Evolutionary conservation across 2,329 filamentous ascomycete species (phyloP).

Genomic region (Biscogniauxia mediterranea): DNA sequence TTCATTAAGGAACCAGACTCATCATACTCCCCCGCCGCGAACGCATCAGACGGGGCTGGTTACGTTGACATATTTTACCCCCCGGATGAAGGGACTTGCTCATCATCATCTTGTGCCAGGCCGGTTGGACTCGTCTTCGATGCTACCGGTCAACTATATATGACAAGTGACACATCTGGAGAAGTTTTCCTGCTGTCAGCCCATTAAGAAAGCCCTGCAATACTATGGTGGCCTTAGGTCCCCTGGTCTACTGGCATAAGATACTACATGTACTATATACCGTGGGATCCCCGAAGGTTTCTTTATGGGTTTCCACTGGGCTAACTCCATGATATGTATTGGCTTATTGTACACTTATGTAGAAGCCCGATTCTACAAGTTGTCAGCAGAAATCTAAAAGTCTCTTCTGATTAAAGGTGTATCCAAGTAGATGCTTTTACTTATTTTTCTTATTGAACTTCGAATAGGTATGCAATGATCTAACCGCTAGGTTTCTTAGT

Average conservation of each 20-base stretch:
- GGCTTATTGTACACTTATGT: no score
- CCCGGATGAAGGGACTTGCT: constrained; percentile 42
- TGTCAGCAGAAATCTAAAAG: no score
- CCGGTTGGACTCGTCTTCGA: constrained; percentile 47
- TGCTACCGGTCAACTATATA: constrained; percentile 47
- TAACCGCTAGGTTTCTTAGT: background rate
- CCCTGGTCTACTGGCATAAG: no score
- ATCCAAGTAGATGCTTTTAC: background rate
- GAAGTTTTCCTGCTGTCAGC: constrained; percentile 37
- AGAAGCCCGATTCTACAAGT: no score
- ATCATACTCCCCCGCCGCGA: constrained; percentile 28
- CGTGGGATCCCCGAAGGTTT: no score
- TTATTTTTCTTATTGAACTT: background rate
- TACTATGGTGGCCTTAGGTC: background rate
- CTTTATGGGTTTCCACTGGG: no score
- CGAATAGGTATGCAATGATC: background rate
- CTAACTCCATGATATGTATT: no score
- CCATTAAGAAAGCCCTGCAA: background rate
- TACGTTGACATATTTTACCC: constrained; percentile 51
- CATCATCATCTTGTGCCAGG: constrained; percentile 46
- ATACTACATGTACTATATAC: no score
- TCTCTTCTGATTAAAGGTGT: no score
- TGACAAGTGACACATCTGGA: constrained; percentile 52
- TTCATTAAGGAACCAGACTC: constrained; percentile 33
- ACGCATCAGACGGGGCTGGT: constrained; percentile 37